phyloP scores from a whole-genome alignment of 2,329 filamentous ascomycete species.

The Periglandula ipomoeae region DNA sequence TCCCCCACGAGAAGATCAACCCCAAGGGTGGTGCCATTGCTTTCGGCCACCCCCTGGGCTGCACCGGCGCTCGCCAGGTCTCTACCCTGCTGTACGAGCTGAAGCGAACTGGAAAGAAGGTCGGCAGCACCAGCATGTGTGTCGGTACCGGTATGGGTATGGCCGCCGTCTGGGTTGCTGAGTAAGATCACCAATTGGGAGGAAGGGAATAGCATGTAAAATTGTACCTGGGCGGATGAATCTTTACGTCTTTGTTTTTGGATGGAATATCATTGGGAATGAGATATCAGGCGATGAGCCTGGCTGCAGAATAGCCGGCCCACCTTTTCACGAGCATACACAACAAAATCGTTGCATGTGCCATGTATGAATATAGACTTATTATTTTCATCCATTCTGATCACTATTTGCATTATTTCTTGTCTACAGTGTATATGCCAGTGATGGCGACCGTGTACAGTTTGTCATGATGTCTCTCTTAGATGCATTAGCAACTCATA shows the following conservation, averaged over 20 bases:
- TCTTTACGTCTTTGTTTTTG: neutral
- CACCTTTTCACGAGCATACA: neutral
- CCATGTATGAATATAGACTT: slow-evolving; percentile 19
- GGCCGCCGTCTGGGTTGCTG: slow-evolving; percentile 92
- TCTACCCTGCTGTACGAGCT: slow-evolving; percentile 87
- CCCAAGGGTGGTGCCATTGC: slow-evolving; percentile 95
- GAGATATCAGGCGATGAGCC: neutral
- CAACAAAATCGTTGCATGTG: neutral
- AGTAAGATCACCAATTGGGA: slow-evolving; percentile 41
- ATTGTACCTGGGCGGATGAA: neutral
- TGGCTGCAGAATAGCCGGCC: neutral
- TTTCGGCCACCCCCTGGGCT: slow-evolving; percentile 90
- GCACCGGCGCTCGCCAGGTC: slow-evolving; percentile 89
- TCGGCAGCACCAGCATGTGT: slow-evolving; percentile 95
- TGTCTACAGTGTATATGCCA: neutral
- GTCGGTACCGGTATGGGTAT: slow-evolving; percentile 96
- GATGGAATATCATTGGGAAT: neutral
- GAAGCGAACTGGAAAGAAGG: slow-evolving; percentile 70
- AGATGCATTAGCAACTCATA: neutral
- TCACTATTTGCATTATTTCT: neutral
- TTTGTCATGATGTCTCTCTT: neutral
- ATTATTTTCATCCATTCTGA: neutral
- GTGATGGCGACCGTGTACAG: neutral
- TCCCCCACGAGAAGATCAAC: slow-evolving; percentile 84
- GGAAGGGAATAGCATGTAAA: slow-evolving; percentile 4